These are phyloP conservation scores for Prunella vulgaris DNA, from an alignment of 257 asterid genomes.

Conservation along the genomic window DNA sequence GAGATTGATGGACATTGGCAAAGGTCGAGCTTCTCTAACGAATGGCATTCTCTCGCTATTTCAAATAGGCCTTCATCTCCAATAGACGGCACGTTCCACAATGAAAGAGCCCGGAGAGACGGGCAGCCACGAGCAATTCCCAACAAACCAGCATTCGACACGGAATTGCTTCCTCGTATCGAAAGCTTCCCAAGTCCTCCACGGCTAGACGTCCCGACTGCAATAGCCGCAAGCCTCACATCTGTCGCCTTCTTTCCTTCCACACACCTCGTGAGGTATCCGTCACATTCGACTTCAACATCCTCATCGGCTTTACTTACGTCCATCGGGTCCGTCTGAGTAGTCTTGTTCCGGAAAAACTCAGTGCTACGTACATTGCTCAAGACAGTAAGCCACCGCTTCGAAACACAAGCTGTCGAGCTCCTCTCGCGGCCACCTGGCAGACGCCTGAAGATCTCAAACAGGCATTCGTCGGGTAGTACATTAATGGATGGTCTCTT, in stretches of 20 bases:
- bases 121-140: slow-evolving; percentile 88
- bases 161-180: slow-evolving; percentile 62
- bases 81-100: slow-evolving; percentile 69
- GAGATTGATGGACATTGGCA: slow-evolving; percentile 68
- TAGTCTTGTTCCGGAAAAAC: slow-evolving; percentile 34
- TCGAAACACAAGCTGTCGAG: slow-evolving; percentile 77
- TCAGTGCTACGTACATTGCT: slow-evolving; percentile 57
- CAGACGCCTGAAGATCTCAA: slow-evolving; percentile 75
- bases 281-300: slow-evolving; percentile 61
- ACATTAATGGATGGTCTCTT: slow-evolving; percentile 54
- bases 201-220: slow-evolving; percentile 82
- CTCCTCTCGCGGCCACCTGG: slow-evolving; percentile 70
- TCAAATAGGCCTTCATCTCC: slow-evolving; percentile 78
- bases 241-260: slow-evolving; percentile 96
- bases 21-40: slow-evolving; percentile 74
- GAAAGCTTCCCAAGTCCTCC: slow-evolving; percentile 96
- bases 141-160: slow-evolving; percentile 60
- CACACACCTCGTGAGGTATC: slow-evolving; percentile 75
- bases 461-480: slow-evolving; percentile 86
- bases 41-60: slow-evolving; percentile 73
- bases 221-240: slow-evolving; percentile 79
- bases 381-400: slow-evolving; percentile 73
- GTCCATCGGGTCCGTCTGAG: slow-evolving; percentile 20
- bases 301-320: no score
- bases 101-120: slow-evolving; percentile 64